Base-by-base conservation (phyloP, 495 filamentous ascomycete species). In the Daldinia grandis region DNA sequence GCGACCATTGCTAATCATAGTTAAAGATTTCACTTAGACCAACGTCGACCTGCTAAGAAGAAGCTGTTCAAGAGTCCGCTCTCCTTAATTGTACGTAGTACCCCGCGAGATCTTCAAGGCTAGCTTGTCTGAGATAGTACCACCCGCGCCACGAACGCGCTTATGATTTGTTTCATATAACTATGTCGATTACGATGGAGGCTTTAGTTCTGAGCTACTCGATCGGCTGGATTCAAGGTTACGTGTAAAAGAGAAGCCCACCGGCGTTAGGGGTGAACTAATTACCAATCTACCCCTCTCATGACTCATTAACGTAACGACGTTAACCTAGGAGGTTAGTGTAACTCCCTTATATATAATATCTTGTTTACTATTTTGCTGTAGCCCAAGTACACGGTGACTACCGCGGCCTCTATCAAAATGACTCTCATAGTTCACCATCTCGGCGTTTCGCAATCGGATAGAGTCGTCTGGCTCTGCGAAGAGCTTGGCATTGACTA, bases 401-500 rank as follows among this genome's bases (percentile, higher is more conserved):
- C 37, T n/a, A 53, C 17, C 30, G 24, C 31, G 17, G 9, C 9
- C 42, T 24, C 42, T 24, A 9, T 24, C 8, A 58, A 64, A 21
- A 78, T 77, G 75, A 60, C 72, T 44, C 81, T 88, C 64, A 87
- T 81, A n/a, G 76, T 90, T 64, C 86, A 90, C 74, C 87, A 91
- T 75, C 81, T 89, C 51, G 76, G 80, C 42, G 71, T 80, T 62
- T 84, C 83, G 38, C 86, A 88, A 79, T 87, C 85, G 47, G 88
- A 90, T 70, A 87, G 87, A 69, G 80, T 89, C 28, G 68, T 85
- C 74, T 90, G 84, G 84, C 86, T 90, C 66, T 86, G 84, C 73
- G 87, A 91, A 76, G 88, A 91, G 73, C 86, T 90, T 33, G 69
- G 68, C 51, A 74, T 91, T 49, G 68, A 79, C 5, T 89, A 90